phyloP scores from a whole-genome alignment of 257 asterid genomes.

The Pogostemon cablin region DNA sequence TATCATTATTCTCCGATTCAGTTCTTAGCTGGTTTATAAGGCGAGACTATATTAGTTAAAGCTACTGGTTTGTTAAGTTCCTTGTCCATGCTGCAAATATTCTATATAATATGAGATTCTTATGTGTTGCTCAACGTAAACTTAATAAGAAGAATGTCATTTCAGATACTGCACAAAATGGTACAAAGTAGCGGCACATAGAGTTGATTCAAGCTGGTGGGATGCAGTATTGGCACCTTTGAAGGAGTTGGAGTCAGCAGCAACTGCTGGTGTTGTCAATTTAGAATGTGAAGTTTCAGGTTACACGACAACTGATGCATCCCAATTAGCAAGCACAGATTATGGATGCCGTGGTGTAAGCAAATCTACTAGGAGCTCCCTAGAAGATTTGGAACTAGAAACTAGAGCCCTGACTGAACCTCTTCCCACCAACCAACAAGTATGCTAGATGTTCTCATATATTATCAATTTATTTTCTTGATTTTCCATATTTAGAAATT shows the following conservation, averaged over 20 bases:
- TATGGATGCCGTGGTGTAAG: conserved; percentile 28
- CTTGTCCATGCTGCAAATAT: neutral
- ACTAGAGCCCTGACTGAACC: conserved; percentile 97
- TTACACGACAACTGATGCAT: conserved; percentile 32
- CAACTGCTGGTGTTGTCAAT: conserved; percentile 52
- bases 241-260: conserved; percentile 77
- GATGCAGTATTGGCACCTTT: conserved; percentile 73
- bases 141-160: conserved; percentile 23
- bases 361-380: conserved; percentile 55
- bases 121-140: conserved; percentile 6
- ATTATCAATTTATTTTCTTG: conserved; percentile 22
- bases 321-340: conserved; percentile 28
- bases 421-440: conserved; percentile 97
- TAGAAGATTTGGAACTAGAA: conserved; percentile 95
- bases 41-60: conserved; percentile 1
- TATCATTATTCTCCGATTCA: too few species aligned
- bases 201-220: conserved; percentile 86
- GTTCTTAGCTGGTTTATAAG: neutral
- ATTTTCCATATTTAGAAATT: conserved; percentile 14
- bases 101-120: conserved; percentile 17
- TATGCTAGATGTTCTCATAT: conserved; percentile 31
- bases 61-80: conserved; percentile 1
- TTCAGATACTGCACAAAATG: conserved; percentile 88
- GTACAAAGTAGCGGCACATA: conserved; percentile 81
- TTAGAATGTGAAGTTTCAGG: conserved; percentile 44